Base-by-base conservation (phyloP, 139 green algal genomes). In the Chlamydomonas sphaeroides region DNA sequence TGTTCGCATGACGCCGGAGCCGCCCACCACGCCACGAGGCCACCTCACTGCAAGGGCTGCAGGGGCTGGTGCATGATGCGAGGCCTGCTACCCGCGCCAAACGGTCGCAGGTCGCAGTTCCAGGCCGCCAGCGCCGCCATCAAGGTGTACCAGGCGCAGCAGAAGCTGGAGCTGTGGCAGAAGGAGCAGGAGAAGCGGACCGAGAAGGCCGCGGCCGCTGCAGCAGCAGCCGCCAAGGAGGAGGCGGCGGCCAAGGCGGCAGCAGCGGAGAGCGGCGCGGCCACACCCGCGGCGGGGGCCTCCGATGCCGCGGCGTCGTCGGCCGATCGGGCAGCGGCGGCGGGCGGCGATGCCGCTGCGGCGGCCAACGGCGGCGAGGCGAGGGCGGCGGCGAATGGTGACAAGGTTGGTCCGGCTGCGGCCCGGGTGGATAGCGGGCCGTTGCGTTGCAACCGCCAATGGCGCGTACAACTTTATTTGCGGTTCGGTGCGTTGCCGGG, bases 81-180 rank as follows among this genome's bases (percentile, higher is more conserved):
- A n/a, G n/a, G n/a, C n/a, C n/a, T n/a, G n/a, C n/a, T n/a, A n/a
- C n/a, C n/a, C n/a, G n/a, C n/a, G n/a, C n/a, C n/a, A n/a, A 28
- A 32, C 53, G 28, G 2, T 5, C 69, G 59, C 81, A 92, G 89
- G 84, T 88, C 85, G 6, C 85, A 94, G 73, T 81, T 95, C 38
- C 81, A 88, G 35, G 92, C 90, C 10, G 88, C 89, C 53, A 90
- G 83, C 61, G 89, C 92, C n/a, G 93, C 92, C 1, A 77, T 97
- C 10, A 95, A 93, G 83, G 90, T 95, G 39, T 92, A 90, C 38
- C 61, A 92, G 36, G 88, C 86, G 39, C 93, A 96, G 80, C 84
- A 93, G 67, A 86, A 92, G 61, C 90, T 97, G 26, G 92, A 94
- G 67, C 62, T 62, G 45, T 86, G 78, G 87, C 79, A 93, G 59